A percentile compares a stretch with the other conserved stretches of the same genome.
Evolutionary conservation across 2,329 filamentous ascomycete species (phyloP).

Genomic region (Colletotrichum lentis): DNA sequence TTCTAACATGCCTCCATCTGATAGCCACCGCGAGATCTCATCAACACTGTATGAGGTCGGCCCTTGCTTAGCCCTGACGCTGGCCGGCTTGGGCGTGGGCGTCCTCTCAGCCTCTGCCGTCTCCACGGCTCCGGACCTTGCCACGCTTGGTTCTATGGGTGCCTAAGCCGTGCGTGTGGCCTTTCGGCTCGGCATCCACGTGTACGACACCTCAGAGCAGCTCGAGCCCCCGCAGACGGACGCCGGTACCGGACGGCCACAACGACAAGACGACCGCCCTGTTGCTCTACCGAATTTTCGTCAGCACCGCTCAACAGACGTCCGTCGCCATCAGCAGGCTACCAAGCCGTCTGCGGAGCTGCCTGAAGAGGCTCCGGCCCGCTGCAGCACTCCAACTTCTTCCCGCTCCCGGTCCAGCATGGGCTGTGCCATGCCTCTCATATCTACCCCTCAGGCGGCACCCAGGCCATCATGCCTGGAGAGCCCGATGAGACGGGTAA

Average conservation of each 20-base stretch:
- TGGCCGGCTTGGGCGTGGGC: constrained; percentile 56
- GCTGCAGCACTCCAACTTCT: constrained; percentile 38
- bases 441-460: constrained; percentile 44
- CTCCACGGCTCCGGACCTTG: constrained; percentile 49
- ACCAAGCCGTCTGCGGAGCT: constrained; percentile 35
- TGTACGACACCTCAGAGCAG: constrained; percentile 53
- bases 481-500: not conserved
- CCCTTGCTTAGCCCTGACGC: constrained; percentile 17
- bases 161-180: constrained; percentile 53
- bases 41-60: not conserved
- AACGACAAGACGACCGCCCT: constrained; percentile 44
- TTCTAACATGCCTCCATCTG: constrained; percentile 39
- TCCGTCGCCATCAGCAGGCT: constrained; percentile 52
- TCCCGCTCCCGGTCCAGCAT: constrained; percentile 49
- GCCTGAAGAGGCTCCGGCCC: not conserved
- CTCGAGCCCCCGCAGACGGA: constrained; percentile 49
- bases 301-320: constrained; percentile 47
- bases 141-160: constrained; percentile 51
- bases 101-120: constrained; percentile 54
- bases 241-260: constrained; percentile 45
- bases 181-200: constrained; percentile 56
- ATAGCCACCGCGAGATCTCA: not conserved
- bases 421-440: constrained; percentile 53
- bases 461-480: not conserved
- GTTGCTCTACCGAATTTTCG: constrained; percentile 50